These are phyloP conservation scores for Crithidia bombi DNA, from an alignment of 208 protist genomes.

Conservation along the genomic window DNA sequence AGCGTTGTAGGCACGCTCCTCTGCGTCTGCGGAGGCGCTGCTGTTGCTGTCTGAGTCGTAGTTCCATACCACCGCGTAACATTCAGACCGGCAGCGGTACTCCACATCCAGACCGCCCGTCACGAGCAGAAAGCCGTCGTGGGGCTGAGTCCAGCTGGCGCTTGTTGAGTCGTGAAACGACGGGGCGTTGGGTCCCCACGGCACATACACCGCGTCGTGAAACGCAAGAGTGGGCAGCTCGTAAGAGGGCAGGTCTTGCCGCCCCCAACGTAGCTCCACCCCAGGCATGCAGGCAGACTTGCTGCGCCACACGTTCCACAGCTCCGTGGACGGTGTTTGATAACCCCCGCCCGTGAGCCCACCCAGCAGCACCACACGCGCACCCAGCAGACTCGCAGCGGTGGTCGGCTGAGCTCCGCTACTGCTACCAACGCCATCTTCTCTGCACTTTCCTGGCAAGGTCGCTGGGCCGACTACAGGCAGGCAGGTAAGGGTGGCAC, in stretches of 20 bases:
- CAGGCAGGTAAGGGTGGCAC: constrained; percentile 48
- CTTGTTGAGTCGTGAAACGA: background rate
- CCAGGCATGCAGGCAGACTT: constrained; percentile 4
- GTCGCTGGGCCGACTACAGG: constrained; percentile 7
- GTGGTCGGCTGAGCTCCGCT: background rate
- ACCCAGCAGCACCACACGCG: constrained; percentile 34
- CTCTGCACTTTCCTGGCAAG: background rate
- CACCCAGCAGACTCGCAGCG: background rate
- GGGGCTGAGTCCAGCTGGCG: constrained; percentile 6
- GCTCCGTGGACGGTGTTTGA: constrained; percentile 34
- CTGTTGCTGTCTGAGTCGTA: background rate
- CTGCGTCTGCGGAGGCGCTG: background rate
- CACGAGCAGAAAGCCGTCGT: constrained; percentile 51
- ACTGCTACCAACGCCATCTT: constrained; percentile 21
- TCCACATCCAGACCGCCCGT: constrained; percentile 67
- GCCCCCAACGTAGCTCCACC: constrained; percentile 31
- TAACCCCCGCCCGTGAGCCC: constrained; percentile 31
- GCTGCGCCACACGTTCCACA: constrained; percentile 44
- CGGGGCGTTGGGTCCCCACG: constrained; percentile 1
- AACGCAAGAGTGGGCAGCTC: constrained; percentile 54
- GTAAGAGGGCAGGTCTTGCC: constrained; percentile 39
- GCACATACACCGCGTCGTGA: constrained; percentile 43
- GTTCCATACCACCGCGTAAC: constrained; percentile 60
- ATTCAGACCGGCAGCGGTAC: constrained; percentile 50
- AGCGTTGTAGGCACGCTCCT: constrained; percentile 15